Conservation (phyloP, 1,284 basidiomycete genomes). For the Fomes fomentarius region DNA sequence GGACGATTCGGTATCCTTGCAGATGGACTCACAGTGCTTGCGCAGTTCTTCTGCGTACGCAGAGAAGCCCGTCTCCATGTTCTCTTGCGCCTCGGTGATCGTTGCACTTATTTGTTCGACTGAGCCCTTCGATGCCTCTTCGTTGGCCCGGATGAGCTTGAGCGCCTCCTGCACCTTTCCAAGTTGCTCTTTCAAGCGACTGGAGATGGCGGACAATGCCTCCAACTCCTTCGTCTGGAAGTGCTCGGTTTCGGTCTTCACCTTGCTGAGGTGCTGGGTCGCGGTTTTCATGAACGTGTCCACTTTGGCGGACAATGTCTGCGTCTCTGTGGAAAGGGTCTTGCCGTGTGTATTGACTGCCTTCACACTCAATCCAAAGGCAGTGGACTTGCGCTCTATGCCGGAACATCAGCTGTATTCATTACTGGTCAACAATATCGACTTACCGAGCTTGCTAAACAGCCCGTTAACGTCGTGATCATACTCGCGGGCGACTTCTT, state of each 20-base stretch:
- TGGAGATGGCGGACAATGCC: conserved; percentile 52
- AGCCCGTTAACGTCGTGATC: conserved; percentile 74
- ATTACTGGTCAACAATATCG: not conserved
- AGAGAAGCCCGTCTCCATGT: conserved; percentile 54
- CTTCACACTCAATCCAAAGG: conserved; percentile 69
- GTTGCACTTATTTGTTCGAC: conserved; percentile 48
- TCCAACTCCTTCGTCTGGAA: conserved; percentile 63
- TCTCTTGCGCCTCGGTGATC: conserved; percentile 55
- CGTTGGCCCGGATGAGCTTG: conserved; percentile 57
- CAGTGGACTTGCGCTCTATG: conserved; percentile 75
- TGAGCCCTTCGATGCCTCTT: conserved; percentile 57
- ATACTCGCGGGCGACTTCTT: conserved; percentile 67
- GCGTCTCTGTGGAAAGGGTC: conserved; percentile 53
- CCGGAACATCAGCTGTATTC: conserved; percentile 15
- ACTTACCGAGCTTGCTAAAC: conserved; percentile 83
- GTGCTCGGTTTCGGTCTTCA: conserved; percentile 59
- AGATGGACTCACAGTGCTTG: conserved; percentile 50
- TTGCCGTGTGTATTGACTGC: conserved; percentile 67
- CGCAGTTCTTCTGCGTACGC: conserved; percentile 59
- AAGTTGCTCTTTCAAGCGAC: conserved; percentile 64
- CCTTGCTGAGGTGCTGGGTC: conserved; percentile 51
- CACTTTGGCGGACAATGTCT: conserved; percentile 59
- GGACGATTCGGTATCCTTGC: conserved; percentile 46
- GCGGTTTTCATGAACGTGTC: conserved; percentile 66
- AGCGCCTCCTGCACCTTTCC: conserved; percentile 60